Conservation (phyloP, 23 red algal genomes). For the Gracilaria vermiculophylla region DNA sequence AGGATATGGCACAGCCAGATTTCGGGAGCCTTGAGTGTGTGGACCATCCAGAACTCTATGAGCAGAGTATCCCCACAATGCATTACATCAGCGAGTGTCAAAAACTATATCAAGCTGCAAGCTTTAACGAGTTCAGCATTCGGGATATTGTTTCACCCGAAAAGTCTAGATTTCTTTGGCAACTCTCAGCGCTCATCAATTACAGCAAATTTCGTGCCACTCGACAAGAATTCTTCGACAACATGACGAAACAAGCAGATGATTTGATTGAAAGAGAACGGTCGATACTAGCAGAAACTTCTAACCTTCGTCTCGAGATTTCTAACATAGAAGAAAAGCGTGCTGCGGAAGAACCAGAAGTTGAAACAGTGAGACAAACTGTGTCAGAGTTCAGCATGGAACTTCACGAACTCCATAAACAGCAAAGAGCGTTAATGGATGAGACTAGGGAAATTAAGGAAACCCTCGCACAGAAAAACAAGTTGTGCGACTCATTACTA, state of each 20-base stretch:
- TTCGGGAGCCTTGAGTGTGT: constrained; percentile 45
- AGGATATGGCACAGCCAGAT: constrained; percentile 54
- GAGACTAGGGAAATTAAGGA: constrained; percentile 75
- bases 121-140: constrained; percentile 78
- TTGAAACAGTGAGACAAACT: constrained; percentile 47
- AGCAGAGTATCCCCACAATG: constrained; percentile 23
- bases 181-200: constrained; percentile 87
- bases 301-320: constrained; percentile 53
- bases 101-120: constrained; percentile 59
- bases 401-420: constrained; percentile 63
- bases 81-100: constrained; percentile 28
- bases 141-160: constrained; percentile 84
- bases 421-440: constrained; percentile 70
- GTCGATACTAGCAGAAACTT: constrained; percentile 26
- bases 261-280: constrained; percentile 51
- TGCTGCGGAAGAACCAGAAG: constrained; percentile 62
- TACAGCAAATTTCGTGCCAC: constrained; percentile 90
- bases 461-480: constrained; percentile 41
- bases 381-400: constrained; percentile 61
- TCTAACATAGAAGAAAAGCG: constrained; percentile 47
- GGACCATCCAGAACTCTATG: constrained; percentile 53
- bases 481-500: constrained; percentile 46
- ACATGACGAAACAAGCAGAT: constrained; percentile 64
- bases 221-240: constrained; percentile 62
- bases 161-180: constrained; percentile 61